Percentiles rank a stretch among this genome's conserved stretches.
These are phyloP conservation scores for Puccinia novopanici DNA, from an alignment of 1,284 basidiomycete species.

Conservation along the genomic window DNA sequence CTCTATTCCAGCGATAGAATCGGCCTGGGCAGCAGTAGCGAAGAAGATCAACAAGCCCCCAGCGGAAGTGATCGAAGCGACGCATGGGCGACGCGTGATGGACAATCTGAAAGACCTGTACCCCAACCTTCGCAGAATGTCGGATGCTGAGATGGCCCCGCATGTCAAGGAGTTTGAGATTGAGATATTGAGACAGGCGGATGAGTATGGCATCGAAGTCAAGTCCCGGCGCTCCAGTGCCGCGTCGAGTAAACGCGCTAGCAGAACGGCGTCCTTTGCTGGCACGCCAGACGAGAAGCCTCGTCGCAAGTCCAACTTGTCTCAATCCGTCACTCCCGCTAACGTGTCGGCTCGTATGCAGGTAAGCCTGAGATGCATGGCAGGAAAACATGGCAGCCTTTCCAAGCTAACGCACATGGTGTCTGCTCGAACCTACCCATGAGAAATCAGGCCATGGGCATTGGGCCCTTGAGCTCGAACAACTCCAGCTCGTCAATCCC, in stretches of 20 bases:
- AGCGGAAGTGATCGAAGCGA: conserved; percentile 62
- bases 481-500: conserved; percentile 53
- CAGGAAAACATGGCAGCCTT: no score
- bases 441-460: conserved; percentile 37
- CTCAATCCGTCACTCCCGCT: conserved; percentile 52
- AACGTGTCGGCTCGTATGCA: conserved; percentile 53
- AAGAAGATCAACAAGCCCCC: conserved; percentile 61
- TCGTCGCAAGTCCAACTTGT: conserved; percentile 52
- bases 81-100: conserved; percentile 73
- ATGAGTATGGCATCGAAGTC: conserved; percentile 64
- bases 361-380: no score
- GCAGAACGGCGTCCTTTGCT: conserved; percentile 35
- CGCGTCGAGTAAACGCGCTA: conserved; percentile 46
- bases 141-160: conserved; percentile 67
- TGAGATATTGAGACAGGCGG: conserved; percentile 72
- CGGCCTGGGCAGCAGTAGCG: conserved; percentile 75
- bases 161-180: conserved; percentile 71
- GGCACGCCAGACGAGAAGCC: not conserved
- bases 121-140: conserved; percentile 63
- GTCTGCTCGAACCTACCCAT: no score
- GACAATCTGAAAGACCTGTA: conserved; percentile 69
- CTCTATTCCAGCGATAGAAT: conserved; percentile 74
- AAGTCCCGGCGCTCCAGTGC: conserved; percentile 52
- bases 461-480: conserved; percentile 57
- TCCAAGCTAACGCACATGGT: no score